phyloP scores from a whole-genome alignment of 805 yeast species.

The Priceomyces fermenticarens region DNA sequence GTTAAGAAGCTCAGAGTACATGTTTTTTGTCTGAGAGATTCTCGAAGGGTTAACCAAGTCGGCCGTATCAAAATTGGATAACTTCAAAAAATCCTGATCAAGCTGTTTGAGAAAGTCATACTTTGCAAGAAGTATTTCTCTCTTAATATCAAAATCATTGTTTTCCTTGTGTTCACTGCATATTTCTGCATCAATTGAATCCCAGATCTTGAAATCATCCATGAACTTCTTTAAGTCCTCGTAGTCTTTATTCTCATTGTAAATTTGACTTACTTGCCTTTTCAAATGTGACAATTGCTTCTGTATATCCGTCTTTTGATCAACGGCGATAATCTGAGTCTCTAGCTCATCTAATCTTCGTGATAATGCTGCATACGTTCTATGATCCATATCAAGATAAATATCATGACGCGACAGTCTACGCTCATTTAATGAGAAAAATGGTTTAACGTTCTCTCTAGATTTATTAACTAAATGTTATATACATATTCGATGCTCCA shows the following conservation, averaged over 20 bases:
- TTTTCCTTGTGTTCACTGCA: slow-evolving; percentile 1
- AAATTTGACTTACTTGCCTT: slow-evolving; percentile 11
- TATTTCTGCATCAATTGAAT: slow-evolving; percentile 7
- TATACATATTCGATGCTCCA: too few relatives aligned
- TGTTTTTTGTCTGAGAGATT: slow-evolving; percentile 14
- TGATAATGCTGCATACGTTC: background rate
- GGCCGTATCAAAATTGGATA: slow-evolving; percentile 21
- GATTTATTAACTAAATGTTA: too few relatives aligned
- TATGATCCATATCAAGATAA: slow-evolving; percentile 2
- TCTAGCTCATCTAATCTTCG: slow-evolving; percentile 3
- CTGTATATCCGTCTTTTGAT: slow-evolving; percentile 2
- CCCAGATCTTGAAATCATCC: slow-evolving; percentile 17
- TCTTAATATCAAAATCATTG: slow-evolving; percentile 9
- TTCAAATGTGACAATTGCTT: slow-evolving; percentile 14
- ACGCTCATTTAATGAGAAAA: background rate
- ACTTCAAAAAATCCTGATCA: slow-evolving; percentile 16
- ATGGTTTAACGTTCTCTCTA: background rate
- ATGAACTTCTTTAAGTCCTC: slow-evolving; percentile 14
- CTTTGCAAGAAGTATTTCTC: slow-evolving; percentile 19
- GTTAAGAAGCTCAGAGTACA: slow-evolving; percentile 12
- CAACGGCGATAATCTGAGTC: background rate
- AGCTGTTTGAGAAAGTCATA: slow-evolving; percentile 19
- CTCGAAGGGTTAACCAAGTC: slow-evolving; percentile 15
- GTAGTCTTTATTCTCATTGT: slow-evolving; percentile 16
- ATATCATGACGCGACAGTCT: too few relatives aligned